phyloP scores from a whole-genome alignment of 2,329 filamentous ascomycete species.

The Aspergillus latus region DNA sequence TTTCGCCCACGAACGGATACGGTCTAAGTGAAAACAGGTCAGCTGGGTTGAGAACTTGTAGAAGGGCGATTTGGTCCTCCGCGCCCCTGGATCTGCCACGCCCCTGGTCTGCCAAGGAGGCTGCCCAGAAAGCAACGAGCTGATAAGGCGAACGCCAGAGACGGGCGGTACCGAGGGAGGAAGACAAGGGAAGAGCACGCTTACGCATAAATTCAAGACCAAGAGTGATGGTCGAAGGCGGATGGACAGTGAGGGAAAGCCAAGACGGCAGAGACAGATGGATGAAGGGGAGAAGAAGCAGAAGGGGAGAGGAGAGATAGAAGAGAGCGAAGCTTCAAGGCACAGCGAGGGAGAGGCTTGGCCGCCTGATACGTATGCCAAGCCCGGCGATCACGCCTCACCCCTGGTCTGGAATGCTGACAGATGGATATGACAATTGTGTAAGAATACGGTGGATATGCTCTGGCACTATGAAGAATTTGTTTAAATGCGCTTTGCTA shows the following conservation, averaged over 20 bases:
- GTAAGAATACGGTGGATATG: neutral
- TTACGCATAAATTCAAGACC: constrained; percentile 39
- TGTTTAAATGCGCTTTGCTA: no score
- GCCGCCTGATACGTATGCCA: neutral
- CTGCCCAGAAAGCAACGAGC: neutral
- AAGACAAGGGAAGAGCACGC: constrained; percentile 16
- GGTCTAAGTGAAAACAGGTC: constrained; percentile 26
- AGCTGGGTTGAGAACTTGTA: neutral
- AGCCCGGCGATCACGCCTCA: neutral
- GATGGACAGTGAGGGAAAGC: no score
- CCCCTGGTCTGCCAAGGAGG: neutral
- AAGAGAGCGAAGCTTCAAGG: constrained; percentile 20
- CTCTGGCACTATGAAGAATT: neutral
- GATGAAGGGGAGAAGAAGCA: neutral
- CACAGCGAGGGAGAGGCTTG: constrained; percentile 1
- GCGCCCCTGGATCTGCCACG: neutral
- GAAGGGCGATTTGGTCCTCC: neutral
- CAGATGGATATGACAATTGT: neutral
- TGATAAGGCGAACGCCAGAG: neutral
- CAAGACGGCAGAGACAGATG: neutral
- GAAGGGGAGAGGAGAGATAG: neutral
- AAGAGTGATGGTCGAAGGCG: constrained; percentile 13
- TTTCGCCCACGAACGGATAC: constrained; percentile 43
- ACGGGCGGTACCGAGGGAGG: constrained; percentile 7
- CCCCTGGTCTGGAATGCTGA: neutral